Base-by-base conservation (phyloP, 768 basidiomycete species). In the Rhodotorula kratochvilovae region DNA sequence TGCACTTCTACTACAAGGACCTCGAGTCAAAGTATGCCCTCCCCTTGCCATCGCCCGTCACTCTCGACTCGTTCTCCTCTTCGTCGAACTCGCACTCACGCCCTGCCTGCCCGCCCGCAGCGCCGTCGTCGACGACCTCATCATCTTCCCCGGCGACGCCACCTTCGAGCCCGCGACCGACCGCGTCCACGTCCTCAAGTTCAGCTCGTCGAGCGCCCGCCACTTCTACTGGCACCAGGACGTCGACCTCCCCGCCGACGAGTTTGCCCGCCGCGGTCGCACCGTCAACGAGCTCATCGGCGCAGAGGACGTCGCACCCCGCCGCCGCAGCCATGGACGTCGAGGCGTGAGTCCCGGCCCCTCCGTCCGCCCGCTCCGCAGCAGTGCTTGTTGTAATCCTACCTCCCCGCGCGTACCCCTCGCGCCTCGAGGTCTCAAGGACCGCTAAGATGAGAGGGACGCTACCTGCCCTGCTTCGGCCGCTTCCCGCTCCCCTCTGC, bases 171-270 rank as follows among this genome's bases (percentile, higher is more conserved):
- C 6, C 3, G 60, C 60, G 1, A 31, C 57, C 8, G 31, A 54
- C 31, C 72, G 77, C 35, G 65, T 70, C 25, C 75, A 72, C 36
- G 75, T 76, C 56, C 75, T 77, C 67, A 72, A 73, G 43, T 77
- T 77, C 76, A 58, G 59, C 51, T 73, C 71, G 36, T 67, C 63
- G 5, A 63, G 63, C 2, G 71, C 75, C 35, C 48, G 77, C 25
- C 73, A 77, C 69, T 78, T 78, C 63, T 78, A 67, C 70, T 78
- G 77, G 77, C 25, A 50, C 48, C 77, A 78, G 61, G 73, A 77
- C 53, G 46, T 39, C 31, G 64, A 72, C 36, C 10, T 50, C 15
- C 11, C 50, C 4, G 29, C 67, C 25, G 64, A 74, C 36, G 56
- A 59, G 43, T 66, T 63, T 13, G 62, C 63, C 12, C 19, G 45